Evolutionary conservation across 345 rosid species (phyloP).

Genomic region (Eucalyptus rudis): DNA sequence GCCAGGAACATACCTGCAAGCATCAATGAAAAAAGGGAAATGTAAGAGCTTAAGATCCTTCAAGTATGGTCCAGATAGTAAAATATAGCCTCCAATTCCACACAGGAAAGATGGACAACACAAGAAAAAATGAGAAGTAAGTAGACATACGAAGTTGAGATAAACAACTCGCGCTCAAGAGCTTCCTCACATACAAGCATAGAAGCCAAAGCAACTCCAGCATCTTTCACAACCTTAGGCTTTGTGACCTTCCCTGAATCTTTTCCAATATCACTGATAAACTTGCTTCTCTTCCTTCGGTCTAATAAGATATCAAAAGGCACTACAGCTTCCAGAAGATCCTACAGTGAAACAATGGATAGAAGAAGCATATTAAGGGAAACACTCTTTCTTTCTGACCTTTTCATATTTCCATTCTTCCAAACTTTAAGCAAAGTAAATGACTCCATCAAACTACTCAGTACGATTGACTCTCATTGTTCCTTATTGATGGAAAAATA

Average conservation of each 20-base stretch:
- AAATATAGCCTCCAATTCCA: background rate
- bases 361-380: background rate
- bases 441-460: background rate
- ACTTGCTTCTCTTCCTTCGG: conserved; percentile 35
- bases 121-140: background rate
- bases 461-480: background rate
- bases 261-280: conserved; percentile 26
- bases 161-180: conserved; percentile 43
- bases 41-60: background rate
- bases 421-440: background rate
- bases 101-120: background rate
- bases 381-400: background rate
- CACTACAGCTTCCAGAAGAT: conserved; percentile 64
- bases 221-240: conserved; percentile 55
- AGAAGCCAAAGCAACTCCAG: conserved; percentile 59
- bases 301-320: conserved; percentile 59
- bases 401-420: background rate
- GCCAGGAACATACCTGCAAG: conserved; percentile 62
- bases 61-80: background rate
- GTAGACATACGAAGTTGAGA: conserved; percentile 54
- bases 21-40: background rate
- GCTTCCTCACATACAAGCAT: conserved; percentile 56
- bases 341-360: conserved; percentile 15
- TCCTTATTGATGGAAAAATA: background rate
- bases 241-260: conserved; percentile 14